Percentiles rank a stretch among this genome's conserved stretches.
Conservation (phyloP, 495 filamentous ascomycete species). For the Penicillium riverlandense region DNA sequence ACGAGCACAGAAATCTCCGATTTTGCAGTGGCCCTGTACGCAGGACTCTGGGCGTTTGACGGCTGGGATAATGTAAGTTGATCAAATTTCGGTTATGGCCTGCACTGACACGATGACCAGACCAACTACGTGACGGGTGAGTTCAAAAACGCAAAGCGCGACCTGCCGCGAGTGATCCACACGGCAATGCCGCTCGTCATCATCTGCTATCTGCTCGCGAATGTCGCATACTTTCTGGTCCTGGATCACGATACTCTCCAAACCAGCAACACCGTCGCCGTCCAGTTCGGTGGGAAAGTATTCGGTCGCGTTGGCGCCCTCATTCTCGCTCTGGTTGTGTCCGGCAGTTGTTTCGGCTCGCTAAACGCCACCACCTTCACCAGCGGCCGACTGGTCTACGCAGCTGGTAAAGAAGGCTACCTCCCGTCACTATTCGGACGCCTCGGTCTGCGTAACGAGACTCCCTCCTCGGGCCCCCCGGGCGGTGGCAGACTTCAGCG, state of each 20-base stretch:
- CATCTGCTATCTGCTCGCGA: conserved; percentile 79
- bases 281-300: conserved; percentile 85
- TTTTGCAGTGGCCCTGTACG: conserved; percentile 91
- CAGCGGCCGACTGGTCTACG: conserved; percentile 84
- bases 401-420: conserved; percentile 91
- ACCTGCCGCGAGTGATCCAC: conserved; percentile 91
- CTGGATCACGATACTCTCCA: conserved; percentile 76
- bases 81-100: background rate
- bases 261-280: conserved; percentile 83
- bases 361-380: conserved; percentile 96
- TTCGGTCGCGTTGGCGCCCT: conserved; percentile 80
- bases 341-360: conserved; percentile 82
- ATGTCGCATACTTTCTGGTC: conserved; percentile 89
- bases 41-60: conserved; percentile 95
- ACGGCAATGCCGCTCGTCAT: conserved; percentile 96
- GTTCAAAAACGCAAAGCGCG: conserved; percentile 83
- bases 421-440: conserved; percentile 77
- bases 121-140: conserved; percentile 97
- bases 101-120: conserved; percentile 33
- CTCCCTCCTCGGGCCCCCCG: conserved; percentile 18
- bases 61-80: conserved; percentile 91
- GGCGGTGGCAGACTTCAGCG: conserved; percentile 42
- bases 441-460: conserved; percentile 58
- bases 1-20: conserved; percentile 70
- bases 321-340: conserved; percentile 82